Evolutionary conservation across 768 basidiomycete genomes (phyloP).

Genomic region (Suillus alpinus): DNA sequence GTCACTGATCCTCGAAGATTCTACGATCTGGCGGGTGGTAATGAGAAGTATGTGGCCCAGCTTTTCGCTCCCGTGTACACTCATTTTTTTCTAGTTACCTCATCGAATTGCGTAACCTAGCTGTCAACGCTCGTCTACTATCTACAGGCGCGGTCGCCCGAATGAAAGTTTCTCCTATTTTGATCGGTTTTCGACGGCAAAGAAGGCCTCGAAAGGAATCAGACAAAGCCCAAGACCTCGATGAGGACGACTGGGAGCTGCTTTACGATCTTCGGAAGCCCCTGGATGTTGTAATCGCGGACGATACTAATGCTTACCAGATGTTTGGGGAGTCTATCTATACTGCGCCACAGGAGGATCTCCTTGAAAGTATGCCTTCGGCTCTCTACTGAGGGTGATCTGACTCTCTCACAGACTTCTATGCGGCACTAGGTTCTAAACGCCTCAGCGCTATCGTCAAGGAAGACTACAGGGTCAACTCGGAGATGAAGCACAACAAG

Average conservation of each 20-base stretch:
- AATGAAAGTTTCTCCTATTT: slow-evolving; percentile 70
- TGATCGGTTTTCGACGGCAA: slow-evolving; percentile 72
- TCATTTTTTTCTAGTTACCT: slow-evolving; percentile 57
- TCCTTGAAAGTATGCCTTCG: slow-evolving; percentile 66
- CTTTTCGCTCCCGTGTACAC: background rate
- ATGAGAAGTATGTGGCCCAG: slow-evolving; percentile 53
- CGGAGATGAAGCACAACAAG: slow-evolving; percentile 48
- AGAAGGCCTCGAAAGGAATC: slow-evolving; percentile 23
- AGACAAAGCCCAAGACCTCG: slow-evolving; percentile 32
- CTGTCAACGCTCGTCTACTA: slow-evolving; percentile 62
- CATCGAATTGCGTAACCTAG: slow-evolving; percentile 78
- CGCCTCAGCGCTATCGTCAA: slow-evolving; percentile 69
- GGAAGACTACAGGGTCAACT: slow-evolving; percentile 68
- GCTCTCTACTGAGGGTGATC: background rate
- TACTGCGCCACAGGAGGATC: slow-evolving; percentile 84
- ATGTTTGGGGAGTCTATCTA: slow-evolving; percentile 76
- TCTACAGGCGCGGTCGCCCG: slow-evolving; percentile 46
- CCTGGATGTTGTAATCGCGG: slow-evolving; percentile 74
- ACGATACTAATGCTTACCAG: slow-evolving; percentile 80
- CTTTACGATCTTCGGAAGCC: slow-evolving; percentile 71
- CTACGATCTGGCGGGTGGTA: slow-evolving; percentile 66
- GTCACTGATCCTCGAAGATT: slow-evolving; percentile 69
- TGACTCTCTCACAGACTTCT: slow-evolving; percentile 53
- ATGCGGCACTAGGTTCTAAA: slow-evolving; percentile 69
- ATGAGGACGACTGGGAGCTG: slow-evolving; percentile 74